A percentile compares a stretch with the other conserved stretches of the same genome.
These are phyloP conservation scores for Lignosus rhinocerotis DNA, from an alignment of 1,284 basidiomycete genomes.

Conservation along the genomic window DNA sequence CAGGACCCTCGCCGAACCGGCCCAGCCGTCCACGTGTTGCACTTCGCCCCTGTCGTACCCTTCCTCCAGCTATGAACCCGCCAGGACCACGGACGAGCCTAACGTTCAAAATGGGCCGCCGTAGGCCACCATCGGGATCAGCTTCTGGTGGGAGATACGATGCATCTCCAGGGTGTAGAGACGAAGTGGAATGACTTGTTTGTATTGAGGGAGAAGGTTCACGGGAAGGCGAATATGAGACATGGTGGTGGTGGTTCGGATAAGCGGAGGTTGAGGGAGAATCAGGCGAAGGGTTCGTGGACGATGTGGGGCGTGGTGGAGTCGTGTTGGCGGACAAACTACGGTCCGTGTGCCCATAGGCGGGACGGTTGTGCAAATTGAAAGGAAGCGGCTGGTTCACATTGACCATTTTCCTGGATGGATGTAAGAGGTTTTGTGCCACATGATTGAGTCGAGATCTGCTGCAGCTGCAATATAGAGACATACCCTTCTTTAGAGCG, in stretches of 20 bases:
- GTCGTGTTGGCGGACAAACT: conserved; percentile 27
- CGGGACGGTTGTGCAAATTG: conserved; percentile 55
- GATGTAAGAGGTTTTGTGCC: not conserved
- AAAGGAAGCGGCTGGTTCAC: conserved; percentile 64
- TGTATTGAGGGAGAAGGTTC: conserved; percentile 33
- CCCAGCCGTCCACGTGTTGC: conserved; percentile 29
- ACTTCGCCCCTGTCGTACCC: conserved; percentile 24
- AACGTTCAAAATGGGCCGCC: conserved; percentile 30
- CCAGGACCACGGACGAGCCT: conserved; percentile 28
- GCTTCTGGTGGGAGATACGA: conserved; percentile 33
- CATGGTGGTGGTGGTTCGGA: conserved; percentile 9
- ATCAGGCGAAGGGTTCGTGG: conserved; percentile 9
- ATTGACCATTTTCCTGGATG: conserved; percentile 70
- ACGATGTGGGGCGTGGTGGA: conserved; percentile 26
- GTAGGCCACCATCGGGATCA: conserved; percentile 25
- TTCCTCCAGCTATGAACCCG: conserved; percentile 24
- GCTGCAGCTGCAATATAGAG: conserved; percentile 4
- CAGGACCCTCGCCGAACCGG: conserved; percentile 20
- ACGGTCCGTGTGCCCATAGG: conserved; percentile 32
- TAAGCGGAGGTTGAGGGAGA: conserved; percentile 12
- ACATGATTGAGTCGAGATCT: conserved; percentile 1
- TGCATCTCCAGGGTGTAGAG: conserved; percentile 33
- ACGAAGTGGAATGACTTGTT: conserved; percentile 34
- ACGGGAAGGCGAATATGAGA: conserved; percentile 27
- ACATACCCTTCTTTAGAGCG: conserved; percentile 64